Conservation (phyloP, 345 rosid genomes). For the Euphorbia peplus region DNA sequence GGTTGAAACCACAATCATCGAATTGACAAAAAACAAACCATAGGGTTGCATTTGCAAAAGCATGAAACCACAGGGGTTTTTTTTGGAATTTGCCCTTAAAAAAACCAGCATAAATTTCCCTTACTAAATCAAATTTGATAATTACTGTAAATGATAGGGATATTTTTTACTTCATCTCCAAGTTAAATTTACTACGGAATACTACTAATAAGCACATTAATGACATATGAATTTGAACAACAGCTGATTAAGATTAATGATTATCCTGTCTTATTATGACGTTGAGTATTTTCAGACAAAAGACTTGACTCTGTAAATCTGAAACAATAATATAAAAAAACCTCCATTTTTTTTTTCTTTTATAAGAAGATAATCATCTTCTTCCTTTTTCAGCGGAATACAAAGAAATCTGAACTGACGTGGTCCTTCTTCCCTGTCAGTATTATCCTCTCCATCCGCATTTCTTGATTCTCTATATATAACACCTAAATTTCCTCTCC, state of each 20-base stretch:
- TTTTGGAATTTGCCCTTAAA: no score
- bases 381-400: background rate
- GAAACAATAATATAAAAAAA: background rate
- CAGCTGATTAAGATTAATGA: background rate
- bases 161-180: no score
- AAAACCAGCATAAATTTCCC: no score
- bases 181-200: no score
- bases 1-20: no score
- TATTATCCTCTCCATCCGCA: constrained; percentile 23
- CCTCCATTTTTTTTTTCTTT: background rate
- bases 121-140: no score
- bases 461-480: background rate
- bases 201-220: background rate
- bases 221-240: background rate
- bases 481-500: background rate
- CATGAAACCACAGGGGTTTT: no score
- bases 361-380: background rate
- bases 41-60: no score
- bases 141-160: no score
- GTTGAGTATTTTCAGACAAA: background rate
- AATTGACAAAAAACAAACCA: no score
- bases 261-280: background rate
- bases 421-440: constrained; percentile 24
- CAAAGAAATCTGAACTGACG: constrained; percentile 29
- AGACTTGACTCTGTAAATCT: background rate